Base-by-base conservation (phyloP, 2,329 filamentous ascomycete species). In the Neoarthrinium moseri region DNA sequence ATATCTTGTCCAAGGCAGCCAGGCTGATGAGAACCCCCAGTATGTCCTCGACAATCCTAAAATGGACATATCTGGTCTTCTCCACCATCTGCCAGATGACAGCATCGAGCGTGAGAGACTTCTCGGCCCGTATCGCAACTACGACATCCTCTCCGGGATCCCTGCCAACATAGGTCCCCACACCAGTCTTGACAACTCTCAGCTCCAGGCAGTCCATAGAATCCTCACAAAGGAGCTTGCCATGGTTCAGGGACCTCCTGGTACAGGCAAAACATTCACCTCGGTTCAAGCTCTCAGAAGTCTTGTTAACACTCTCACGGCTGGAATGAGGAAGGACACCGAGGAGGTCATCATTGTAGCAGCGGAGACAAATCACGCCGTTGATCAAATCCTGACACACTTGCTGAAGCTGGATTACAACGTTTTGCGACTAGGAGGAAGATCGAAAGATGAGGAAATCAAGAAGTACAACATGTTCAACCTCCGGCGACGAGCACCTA, bases 361-460 rank as follows among this genome's bases (percentile, higher is more conserved):
- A 0, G 90, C 89, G 6, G 90, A 96, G 56, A 96, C 91, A 0
- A 96, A 96, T 48, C 90, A 96, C 64, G 91, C 91, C 0, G 70
- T 96, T 0, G 91, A 96, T 55, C 91, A 96, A 59, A 72, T 96
- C 0, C 71, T 96, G 0, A 68, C 70, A 1, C 80, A 85, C 45
- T 73, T 90, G 13, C 71, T 81, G 1, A 59, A 69, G 2, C 45
- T 56, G 1, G 65, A 62, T 3, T 86, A 65, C 74, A 75, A 80
- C 1, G 83, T 91, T 47, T 68, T 73, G 8, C 74, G 77, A 3
- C 59, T 80, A 8, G 90, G 90, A 33, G 83, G 84, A 3, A 78
- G 87, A 23, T 88, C 86, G 15, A 78, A 81, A 42, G 84, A 88
- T 49, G 66, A 72, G 1, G 74, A 77, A 0, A 84, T 95, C 53